Base-by-base conservation (phyloP, 1,139 yeast genomes). In the Ogataea hybrid region DNA sequence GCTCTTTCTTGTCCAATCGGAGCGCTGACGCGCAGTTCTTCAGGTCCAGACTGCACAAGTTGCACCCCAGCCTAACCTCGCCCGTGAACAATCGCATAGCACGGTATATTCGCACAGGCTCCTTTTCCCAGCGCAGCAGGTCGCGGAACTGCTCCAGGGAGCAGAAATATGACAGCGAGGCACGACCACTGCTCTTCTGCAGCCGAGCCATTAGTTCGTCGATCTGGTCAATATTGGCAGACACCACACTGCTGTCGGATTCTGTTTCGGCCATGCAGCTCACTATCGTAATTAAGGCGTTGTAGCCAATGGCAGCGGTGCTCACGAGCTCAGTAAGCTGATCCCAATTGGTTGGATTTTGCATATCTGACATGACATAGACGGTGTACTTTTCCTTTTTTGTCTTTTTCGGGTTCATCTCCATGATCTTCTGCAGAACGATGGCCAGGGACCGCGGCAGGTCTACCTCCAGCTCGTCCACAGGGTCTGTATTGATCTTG, bases 61-160 rank as follows among this genome's bases (percentile, higher is more conserved):
- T 63, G 5, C 69, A 66, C 14, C 75, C 75, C 3, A 71, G 44
- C 37, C 75, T 52, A 11, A 71, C 47, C 28, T 64, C 65, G 1
- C 73, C 73, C 6, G 57, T 46, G 47, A 69, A 70, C 0, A 62
- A 47, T 23, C 63, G 53, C 1, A 65, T 60, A 2, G 75, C 72
- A 43, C 65, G 61, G 5, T 65, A 65, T 11, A 46, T 34, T 25
- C 47, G 47, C 0, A 51, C 42, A 2, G 56, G 51, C 17, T 47
- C 52, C 4, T 36, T 42, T n/a, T 38, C 32, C 48, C 54, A 43
- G 31, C 43, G 42, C 3, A 32, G 28, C 1, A 44, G 23, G 15
- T 39, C 36, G 7, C 25, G 22, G 12, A 54, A 54, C n/a, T 48
- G 47, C 3, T 43, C 41, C 27, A 41, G 42, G 2, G 42, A 17